Base-by-base conservation (phyloP, 179 eudicot species). In the Silene noctiflora region DNA sequence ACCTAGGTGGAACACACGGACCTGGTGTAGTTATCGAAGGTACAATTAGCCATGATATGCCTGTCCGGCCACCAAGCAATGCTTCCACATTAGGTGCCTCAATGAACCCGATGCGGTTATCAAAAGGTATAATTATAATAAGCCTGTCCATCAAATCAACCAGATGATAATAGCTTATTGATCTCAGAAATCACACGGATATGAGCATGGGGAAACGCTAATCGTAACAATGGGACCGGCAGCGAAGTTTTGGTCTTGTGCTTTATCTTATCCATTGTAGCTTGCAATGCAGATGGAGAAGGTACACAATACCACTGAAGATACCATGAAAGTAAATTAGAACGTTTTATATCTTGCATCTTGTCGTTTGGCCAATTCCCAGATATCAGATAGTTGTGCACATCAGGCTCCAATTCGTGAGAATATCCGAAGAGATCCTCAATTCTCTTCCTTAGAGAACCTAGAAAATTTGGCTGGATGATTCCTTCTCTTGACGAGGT, bases 221-320 rank as follows among this genome's bases (percentile, higher is more conserved):
- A 80, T 60, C 84, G 83, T 83, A 93, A 81, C 69, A 95, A 35
- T 65, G 99, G 98, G 67, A 84, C 78, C 1, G 84, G 83, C 19
- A 90, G 78, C 31, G 88, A 75, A 27, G 72, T 73, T 75, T 59
- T 60, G 42, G 67, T 76, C 78, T 80, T 51, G 62, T 78, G 79
- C 65, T 85, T 82, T 65, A 90, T 67, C 59, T 79, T 93, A 72
- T 84, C 87, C 9, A 82, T 59, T 27, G 87, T 84, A 67, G 72
- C 76, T 73, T 61, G 83, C 21, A 93, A 71, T 75, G 76, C 82
- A 46, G 79, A 61, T 10, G 94, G 88, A 33, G 97, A 66, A 2
- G 99, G 99, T 53, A 95, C 86, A 35, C 73, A 59, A 68, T 83
- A 91, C 98, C 99, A 93, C 48, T 88, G 89, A 24, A 95, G 91